Evolutionary conservation across 2,329 filamentous ascomycete genomes (phyloP).

Genomic region (Neofusicoccum sp.): DNA sequence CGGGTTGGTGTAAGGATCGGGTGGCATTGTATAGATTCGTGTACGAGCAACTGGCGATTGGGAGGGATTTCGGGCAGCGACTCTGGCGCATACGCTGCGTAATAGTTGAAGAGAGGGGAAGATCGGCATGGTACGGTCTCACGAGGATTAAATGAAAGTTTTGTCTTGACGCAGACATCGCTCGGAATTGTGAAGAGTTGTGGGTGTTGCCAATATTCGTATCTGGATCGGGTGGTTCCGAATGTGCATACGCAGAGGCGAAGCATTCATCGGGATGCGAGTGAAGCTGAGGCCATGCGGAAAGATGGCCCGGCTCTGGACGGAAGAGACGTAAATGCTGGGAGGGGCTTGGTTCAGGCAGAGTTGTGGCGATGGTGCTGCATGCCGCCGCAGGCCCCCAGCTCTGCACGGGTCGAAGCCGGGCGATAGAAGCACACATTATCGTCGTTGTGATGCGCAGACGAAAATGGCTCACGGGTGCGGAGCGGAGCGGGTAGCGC

Average conservation of each 20-base stretch:
- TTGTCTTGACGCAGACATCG: background rate
- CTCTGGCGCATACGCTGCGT: background rate
- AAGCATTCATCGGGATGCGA: too few relatives aligned
- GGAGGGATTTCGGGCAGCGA: background rate
- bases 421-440: too few relatives aligned
- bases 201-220: too few relatives aligned
- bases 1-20: background rate
- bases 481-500: background rate
- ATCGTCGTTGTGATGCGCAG: background rate
- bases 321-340: too few relatives aligned
- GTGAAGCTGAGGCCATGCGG: too few relatives aligned
- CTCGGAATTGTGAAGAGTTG: background rate
- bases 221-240: too few relatives aligned
- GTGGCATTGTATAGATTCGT: background rate
- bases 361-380: too few relatives aligned
- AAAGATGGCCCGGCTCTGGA: too few relatives aligned
- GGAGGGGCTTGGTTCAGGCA: too few relatives aligned
- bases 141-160: constrained; percentile 7
- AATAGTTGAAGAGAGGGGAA: background rate
- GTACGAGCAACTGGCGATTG: background rate
- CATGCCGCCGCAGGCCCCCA: too few relatives aligned
- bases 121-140: constrained; percentile 4
- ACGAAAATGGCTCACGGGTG: background rate
- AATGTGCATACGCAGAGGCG: too few relatives aligned
- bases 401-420: too few relatives aligned